These are phyloP conservation scores for Fonsecaea nubica DNA, from an alignment of 2,329 filamentous ascomycete genomes.

Conservation along the genomic window DNA sequence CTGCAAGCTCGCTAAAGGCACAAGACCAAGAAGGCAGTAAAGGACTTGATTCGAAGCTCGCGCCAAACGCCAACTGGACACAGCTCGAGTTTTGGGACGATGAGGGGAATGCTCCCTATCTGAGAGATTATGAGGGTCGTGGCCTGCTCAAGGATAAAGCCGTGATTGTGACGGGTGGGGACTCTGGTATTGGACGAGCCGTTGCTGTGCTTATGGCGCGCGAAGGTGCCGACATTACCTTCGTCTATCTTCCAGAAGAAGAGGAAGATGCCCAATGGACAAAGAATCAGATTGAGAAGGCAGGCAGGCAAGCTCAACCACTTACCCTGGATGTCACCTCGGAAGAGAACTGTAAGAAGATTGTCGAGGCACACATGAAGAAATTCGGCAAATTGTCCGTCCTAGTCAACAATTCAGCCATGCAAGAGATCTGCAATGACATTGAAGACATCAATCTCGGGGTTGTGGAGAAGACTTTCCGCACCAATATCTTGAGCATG, in stretches of 20 bases:
- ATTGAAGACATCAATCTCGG: slow-evolving; percentile 61
- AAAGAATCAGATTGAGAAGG: slow-evolving; percentile 59
- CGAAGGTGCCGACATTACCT: slow-evolving; percentile 64
- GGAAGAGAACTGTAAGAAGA: slow-evolving; percentile 57
- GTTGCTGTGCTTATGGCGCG: slow-evolving; percentile 63
- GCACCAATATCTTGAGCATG: slow-evolving; percentile 64
- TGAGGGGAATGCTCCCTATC: slow-evolving; percentile 31
- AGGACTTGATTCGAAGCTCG: slow-evolving; percentile 34
- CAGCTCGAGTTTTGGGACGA: slow-evolving; percentile 38
- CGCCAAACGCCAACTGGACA: slow-evolving; percentile 36
- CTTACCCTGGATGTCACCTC: slow-evolving; percentile 59
- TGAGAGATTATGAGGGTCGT: slow-evolving; percentile 52
- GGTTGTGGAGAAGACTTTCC: slow-evolving; percentile 63
- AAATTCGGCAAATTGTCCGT: slow-evolving; percentile 55
- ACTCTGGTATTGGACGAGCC: slow-evolving; percentile 63
- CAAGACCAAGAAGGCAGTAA: slow-evolving; percentile 34
- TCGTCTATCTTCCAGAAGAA: slow-evolving; percentile 64
- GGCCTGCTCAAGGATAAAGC: slow-evolving; percentile 60
- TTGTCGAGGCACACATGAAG: slow-evolving; percentile 61
- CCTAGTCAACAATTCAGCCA: slow-evolving; percentile 61
- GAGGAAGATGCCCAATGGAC: slow-evolving; percentile 63
- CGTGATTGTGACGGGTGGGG: slow-evolving; percentile 63
- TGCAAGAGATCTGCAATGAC: slow-evolving; percentile 59
- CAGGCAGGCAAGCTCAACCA: slow-evolving; percentile 57
- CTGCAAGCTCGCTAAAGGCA: slow-evolving; percentile 22